Percentiles rank a stretch among this genome's conserved stretches.
These are phyloP conservation scores for Metschnikowia baotianmanensis DNA, from an alignment of 805 yeast genomes.

Conservation along the genomic window DNA sequence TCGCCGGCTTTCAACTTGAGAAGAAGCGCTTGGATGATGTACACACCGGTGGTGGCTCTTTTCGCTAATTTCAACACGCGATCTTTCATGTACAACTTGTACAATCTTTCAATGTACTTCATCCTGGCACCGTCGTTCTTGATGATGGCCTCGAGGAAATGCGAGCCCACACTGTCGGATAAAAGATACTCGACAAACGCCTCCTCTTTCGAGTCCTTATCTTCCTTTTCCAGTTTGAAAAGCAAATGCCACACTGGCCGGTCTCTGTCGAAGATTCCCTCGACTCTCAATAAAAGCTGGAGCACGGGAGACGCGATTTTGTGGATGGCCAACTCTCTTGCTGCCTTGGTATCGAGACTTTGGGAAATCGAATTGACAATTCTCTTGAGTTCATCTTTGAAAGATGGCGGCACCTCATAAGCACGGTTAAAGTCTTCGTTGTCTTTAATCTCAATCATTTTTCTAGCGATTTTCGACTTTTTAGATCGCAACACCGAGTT, in stretches of 20 bases:
- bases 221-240: constrained; percentile 50
- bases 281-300: constrained; percentile 74
- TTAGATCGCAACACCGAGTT: constrained; percentile 79
- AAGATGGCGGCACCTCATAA: constrained; percentile 67
- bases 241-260: constrained; percentile 67
- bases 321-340: constrained; percentile 75
- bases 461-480: constrained; percentile 83
- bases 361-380: constrained; percentile 42
- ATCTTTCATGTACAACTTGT: constrained; percentile 66
- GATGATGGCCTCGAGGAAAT: constrained; percentile 75
- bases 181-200: constrained; percentile 81
- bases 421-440: constrained; percentile 65
- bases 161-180: constrained; percentile 90
- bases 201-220: constrained; percentile 59
- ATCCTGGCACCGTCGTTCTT: constrained; percentile 58
- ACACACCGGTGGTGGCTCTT: constrained; percentile 83
- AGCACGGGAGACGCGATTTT: constrained; percentile 85
- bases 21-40: constrained; percentile 70
- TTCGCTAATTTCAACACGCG: constrained; percentile 71
- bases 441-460: constrained; percentile 86
- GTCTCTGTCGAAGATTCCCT: constrained; percentile 74
- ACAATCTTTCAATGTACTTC: constrained; percentile 69
- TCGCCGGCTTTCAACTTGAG: constrained; percentile 61
- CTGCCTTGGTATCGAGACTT: constrained; percentile 33
- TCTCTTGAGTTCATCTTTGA: constrained; percentile 57